Base-by-base conservation (phyloP, 371 early-diverging fungal species). In the Rhizopus sp. region DNA sequence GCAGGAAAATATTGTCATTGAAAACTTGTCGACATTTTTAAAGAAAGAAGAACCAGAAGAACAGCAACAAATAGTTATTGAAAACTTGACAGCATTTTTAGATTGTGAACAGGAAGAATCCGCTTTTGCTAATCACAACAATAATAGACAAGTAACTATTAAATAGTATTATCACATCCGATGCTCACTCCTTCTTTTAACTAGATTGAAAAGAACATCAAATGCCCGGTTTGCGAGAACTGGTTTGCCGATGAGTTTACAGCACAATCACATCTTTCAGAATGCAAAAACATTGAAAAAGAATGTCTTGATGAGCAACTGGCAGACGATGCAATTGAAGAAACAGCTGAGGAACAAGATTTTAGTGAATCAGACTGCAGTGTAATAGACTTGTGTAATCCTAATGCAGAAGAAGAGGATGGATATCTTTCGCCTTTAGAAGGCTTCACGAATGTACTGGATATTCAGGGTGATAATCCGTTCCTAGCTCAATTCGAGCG, bases 371-470 rank as follows among this genome's bases (percentile, higher is more conserved):
- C 55, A 10, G 60, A 56, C 31, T 59, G 53, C 29, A 59, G 59
- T 59, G 38, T 67, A 8, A 56, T 67, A 52, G 67, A 67, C 13
- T 45, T 62, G 17, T 48, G 60, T 29, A 23, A 59, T 41, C 47
- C 56, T 15, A 29, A 46, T 23, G 23, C 23, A 10, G 55, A 56
- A 9, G 48, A 57, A 0, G 55, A 57, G 4, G 57, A 60, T 32
- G 63, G 63, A 1, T 60, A 59, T 15, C 39, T 68, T 4, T 68
- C 68, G 5, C 68, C 68, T 1, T 46, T 68, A 23, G 60, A 63
- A 52, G 68, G 68, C 0, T 63, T 63, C 35, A 59, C 49, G 7
- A 67, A 37, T 33, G 29, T 67, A 5, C 33, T 53, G 23, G 57
- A 57, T 0, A 15, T 49, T 1, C 57, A 13, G 0, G 37, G 50